Evolutionary conservation across 202 grass and related monocot species (phyloP).

Genomic region (Musa balbisiana): DNA sequence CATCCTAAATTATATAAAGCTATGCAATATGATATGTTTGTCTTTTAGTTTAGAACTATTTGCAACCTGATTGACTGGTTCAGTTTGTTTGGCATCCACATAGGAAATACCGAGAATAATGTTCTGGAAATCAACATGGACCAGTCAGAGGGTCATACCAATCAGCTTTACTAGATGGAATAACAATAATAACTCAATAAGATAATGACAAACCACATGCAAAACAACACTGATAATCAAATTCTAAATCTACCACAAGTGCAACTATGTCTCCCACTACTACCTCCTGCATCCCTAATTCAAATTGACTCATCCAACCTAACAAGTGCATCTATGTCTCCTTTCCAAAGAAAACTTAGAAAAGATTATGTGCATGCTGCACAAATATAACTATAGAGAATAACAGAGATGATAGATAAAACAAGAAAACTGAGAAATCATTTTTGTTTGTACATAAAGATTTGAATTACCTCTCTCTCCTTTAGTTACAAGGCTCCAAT

Average conservation of each 20-base stretch:
- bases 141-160: neutral
- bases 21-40: too few relatives aligned
- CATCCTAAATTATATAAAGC: too few relatives aligned
- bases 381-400: neutral
- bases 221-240: too few relatives aligned
- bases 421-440: neutral
- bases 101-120: neutral
- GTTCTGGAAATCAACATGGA: neutral
- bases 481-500: constrained; percentile 84
- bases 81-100: neutral
- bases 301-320: neutral
- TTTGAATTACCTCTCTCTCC: constrained; percentile 54
- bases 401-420: neutral
- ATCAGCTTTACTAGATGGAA: neutral
- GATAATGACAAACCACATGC: neutral
- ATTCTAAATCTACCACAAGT: neutral
- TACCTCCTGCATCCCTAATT: neutral
- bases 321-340: neutral
- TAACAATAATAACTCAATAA: neutral
- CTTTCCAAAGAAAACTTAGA: neutral
- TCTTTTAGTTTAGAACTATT: too few relatives aligned
- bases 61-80: too few relatives aligned
- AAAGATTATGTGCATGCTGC: neutral
- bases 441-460: neutral
- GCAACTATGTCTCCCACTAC: neutral